Evolutionary conservation across 1,139 yeast species (phyloP).

Genomic region (Magnusiomyces tetraspermus): DNA sequence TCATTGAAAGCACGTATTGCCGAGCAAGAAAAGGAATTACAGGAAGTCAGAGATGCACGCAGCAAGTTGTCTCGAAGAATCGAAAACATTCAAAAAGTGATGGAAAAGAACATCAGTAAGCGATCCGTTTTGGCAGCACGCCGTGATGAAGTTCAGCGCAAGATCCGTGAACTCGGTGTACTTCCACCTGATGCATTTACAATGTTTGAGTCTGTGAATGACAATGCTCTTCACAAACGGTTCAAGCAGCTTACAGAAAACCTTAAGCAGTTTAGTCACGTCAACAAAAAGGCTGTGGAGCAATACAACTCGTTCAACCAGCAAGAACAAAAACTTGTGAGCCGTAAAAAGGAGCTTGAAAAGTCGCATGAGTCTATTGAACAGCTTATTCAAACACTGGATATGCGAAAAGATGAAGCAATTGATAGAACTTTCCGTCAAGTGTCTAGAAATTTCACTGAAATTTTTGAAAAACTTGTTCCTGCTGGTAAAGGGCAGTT

Average conservation of each 20-base stretch:
- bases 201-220: slow-evolving; percentile 36
- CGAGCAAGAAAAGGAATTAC: slow-evolving; percentile 37
- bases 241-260: slow-evolving; percentile 51
- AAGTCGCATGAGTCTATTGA: slow-evolving; percentile 66
- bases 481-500: slow-evolving; percentile 76
- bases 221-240: slow-evolving; percentile 47
- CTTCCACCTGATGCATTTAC: slow-evolving; percentile 78
- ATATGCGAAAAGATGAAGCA: slow-evolving; percentile 74
- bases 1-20: slow-evolving; percentile 14
- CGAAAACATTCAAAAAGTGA: slow-evolving; percentile 53
- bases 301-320: slow-evolving; percentile 67
- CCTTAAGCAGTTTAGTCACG: slow-evolving; percentile 59
- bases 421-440: slow-evolving; percentile 68
- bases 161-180: slow-evolving; percentile 74
- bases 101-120: slow-evolving; percentile 58
- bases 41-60: slow-evolving; percentile 51
- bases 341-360: slow-evolving; percentile 60
- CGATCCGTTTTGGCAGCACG: slow-evolving; percentile 53
- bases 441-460: slow-evolving; percentile 63
- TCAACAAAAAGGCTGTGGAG: slow-evolving; percentile 85
- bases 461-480: slow-evolving; percentile 69
- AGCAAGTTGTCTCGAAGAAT: slow-evolving; percentile 44
- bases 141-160: slow-evolving; percentile 62
- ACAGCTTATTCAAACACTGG: slow-evolving; percentile 58
- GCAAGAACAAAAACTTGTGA: slow-evolving; percentile 54